Conservation (phyloP, 768 basidiomycete species). For the Asterophora parasitica region DNA sequence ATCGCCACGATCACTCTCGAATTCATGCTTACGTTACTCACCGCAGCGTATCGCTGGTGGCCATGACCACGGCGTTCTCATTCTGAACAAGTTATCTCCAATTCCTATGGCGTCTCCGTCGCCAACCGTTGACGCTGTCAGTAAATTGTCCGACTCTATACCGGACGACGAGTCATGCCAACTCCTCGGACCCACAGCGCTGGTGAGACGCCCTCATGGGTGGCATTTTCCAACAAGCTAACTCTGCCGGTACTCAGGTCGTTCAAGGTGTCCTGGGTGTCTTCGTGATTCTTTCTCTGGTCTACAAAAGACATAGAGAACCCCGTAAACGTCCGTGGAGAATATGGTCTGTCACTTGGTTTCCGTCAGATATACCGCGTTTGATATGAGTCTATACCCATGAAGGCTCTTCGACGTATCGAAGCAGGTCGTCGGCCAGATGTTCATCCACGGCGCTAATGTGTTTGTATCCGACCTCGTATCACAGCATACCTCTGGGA, state of each 20-base stretch:
- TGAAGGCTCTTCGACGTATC: conserved; percentile 86
- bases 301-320: conserved; percentile 88
- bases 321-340: conserved; percentile 82
- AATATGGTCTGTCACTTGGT: conserved; percentile 64
- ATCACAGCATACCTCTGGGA: conserved; percentile 63
- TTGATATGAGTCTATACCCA: conserved; percentile 10
- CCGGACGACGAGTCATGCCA: conserved; percentile 50
- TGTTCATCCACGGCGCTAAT: conserved; percentile 77
- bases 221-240: conserved; percentile 45
- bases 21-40: conserved; percentile 9
- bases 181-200: conserved; percentile 47
- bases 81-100: not conserved
- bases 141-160: conserved; percentile 18
- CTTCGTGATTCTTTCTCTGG: conserved; percentile 79
- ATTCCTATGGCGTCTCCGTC: conserved; percentile 1
- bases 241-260: conserved; percentile 52
- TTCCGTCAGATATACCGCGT: conserved; percentile 1
- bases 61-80: not conserved
- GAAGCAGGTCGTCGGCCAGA: conserved; percentile 85
- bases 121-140: not conserved
- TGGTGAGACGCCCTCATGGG: conserved; percentile 30
- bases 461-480: conserved; percentile 75
- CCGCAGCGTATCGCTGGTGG: not conserved
- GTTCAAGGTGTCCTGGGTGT: conserved; percentile 89
- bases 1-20: conserved; percentile 7